A percentile compares a stretch with the other conserved stretches of the same genome.
These are phyloP conservation scores for Mycena albidolilacea DNA, from an alignment of 768 basidiomycete genomes.

Conservation along the genomic window DNA sequence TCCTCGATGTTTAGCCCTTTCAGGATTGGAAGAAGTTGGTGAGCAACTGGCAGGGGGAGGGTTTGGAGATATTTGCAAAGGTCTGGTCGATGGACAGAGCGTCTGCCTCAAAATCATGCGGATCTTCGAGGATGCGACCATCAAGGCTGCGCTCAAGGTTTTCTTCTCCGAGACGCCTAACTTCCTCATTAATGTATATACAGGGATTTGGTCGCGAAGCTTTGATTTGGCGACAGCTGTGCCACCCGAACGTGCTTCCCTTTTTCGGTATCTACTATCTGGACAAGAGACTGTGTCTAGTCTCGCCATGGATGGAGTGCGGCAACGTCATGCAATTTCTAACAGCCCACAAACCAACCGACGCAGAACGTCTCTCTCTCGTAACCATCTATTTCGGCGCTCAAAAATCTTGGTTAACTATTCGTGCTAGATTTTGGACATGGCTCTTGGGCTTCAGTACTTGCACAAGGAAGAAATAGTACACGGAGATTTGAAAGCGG, in stretches of 20 bases:
- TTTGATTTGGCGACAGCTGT: constrained; percentile 38
- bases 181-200: background rate
- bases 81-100: background rate
- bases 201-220: constrained; percentile 36
- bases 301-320: constrained; percentile 49
- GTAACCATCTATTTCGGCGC: background rate
- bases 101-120: constrained; percentile 13
- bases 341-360: background rate
- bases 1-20: constrained; percentile 15
- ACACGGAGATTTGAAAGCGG: constrained; percentile 41
- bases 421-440: constrained; percentile 27
- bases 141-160: constrained; percentile 14
- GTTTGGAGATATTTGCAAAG: constrained; percentile 13
- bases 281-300: constrained; percentile 36
- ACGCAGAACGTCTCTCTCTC: constrained; percentile 23
- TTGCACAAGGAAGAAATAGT: constrained; percentile 34
- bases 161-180: background rate
- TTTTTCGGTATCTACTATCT: constrained; percentile 41
- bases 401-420: background rate
- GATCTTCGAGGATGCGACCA: constrained; percentile 3
- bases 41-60: too few relatives aligned
- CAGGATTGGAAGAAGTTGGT: background rate
- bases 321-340: constrained; percentile 43
- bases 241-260: constrained; percentile 41
- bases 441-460: constrained; percentile 37